Evolutionary conservation across 2,329 filamentous ascomycete genomes (phyloP).

Genomic region (Dichotomopilus funicola): DNA sequence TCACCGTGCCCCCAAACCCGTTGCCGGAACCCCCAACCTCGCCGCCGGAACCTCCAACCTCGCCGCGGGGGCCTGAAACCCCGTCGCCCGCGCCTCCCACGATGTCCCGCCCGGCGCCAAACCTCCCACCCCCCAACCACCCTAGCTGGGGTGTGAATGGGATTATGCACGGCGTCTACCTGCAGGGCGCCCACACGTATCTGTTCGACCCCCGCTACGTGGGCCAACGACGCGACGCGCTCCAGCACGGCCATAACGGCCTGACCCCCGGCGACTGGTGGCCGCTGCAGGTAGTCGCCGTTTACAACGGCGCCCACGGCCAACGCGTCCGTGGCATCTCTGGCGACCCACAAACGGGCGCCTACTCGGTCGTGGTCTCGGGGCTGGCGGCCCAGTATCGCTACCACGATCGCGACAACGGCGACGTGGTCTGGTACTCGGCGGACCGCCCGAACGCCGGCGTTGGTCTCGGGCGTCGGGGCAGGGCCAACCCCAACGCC

Average conservation of each 20-base stretch:
- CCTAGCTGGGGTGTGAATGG: slow-evolving; percentile 27
- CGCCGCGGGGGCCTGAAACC: too few species aligned
- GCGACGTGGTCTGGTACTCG: slow-evolving; percentile 24
- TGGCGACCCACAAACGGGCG: slow-evolving; percentile 39
- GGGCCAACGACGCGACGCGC: slow-evolving; percentile 8
- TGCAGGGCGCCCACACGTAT: neutral
- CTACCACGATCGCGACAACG: slow-evolving; percentile 24
- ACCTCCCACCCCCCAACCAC: slow-evolving; percentile 20
- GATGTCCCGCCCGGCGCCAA: too few species aligned
- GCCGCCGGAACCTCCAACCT: too few species aligned
- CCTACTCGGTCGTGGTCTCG: slow-evolving; percentile 50
- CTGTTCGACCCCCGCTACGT: slow-evolving; percentile 13
- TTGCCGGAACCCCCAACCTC: too few species aligned
- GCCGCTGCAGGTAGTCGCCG: slow-evolving; percentile 43
- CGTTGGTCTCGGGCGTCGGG: too few species aligned
- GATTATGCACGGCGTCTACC: slow-evolving; percentile 27
- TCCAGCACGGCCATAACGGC: slow-evolving; percentile 29
- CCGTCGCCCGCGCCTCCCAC: too few species aligned
- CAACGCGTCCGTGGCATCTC: slow-evolving; percentile 43
- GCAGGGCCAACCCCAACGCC: too few species aligned
- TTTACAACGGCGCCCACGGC: slow-evolving; percentile 50
- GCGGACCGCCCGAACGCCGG: slow-evolving; percentile 21
- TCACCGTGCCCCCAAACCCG: too few species aligned
- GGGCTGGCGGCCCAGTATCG: slow-evolving; percentile 21
- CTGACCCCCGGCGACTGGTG: slow-evolving; percentile 42